Percentiles rank a stretch among this genome's conserved stretches.
phyloP scores from a whole-genome alignment of 2,329 filamentous ascomycete genomes.

The Aspergillus sergii region DNA sequence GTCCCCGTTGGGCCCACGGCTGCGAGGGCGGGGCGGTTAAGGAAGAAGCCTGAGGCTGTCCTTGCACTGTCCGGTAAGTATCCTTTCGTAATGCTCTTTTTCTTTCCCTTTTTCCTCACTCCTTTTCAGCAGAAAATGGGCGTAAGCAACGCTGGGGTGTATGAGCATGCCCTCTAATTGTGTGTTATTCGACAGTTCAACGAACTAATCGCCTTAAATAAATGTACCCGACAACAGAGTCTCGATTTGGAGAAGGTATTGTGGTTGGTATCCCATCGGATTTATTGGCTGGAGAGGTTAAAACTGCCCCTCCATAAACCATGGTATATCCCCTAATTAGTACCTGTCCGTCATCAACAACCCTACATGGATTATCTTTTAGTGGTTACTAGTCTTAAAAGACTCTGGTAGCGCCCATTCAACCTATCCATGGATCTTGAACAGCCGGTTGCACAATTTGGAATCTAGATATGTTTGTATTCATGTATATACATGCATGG shows the following conservation, averaged over 20 bases:
- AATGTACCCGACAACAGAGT: not conserved
- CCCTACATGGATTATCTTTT: conserved; percentile 5
- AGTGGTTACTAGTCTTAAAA: not conserved
- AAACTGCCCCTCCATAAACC: conserved; percentile 16
- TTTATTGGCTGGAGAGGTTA: conserved; percentile 4
- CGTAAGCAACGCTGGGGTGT: not conserved
- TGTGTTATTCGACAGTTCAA: not conserved
- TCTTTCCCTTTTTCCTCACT: not conserved
- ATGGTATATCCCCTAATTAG: conserved; percentile 11
- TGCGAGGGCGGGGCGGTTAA: conserved; percentile 23
- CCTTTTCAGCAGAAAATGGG: not conserved
- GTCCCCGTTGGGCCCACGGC: conserved; percentile 29
- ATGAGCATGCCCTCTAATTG: not conserved
- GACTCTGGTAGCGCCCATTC: not conserved
- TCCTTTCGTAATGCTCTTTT: not conserved
- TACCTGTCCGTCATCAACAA: conserved; percentile 9
- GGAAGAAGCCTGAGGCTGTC: conserved; percentile 7
- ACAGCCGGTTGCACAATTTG: not conserved
- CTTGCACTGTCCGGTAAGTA: not conserved
- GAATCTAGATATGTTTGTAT: not conserved
- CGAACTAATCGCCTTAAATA: not conserved
- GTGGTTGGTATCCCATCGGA: not conserved
- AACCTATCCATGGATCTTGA: not conserved
- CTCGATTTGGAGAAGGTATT: not conserved
- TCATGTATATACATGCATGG: not conserved